These are phyloP conservation scores for Beauveria australis DNA, from an alignment of 2,329 filamentous ascomycete species.

Conservation along the genomic window DNA sequence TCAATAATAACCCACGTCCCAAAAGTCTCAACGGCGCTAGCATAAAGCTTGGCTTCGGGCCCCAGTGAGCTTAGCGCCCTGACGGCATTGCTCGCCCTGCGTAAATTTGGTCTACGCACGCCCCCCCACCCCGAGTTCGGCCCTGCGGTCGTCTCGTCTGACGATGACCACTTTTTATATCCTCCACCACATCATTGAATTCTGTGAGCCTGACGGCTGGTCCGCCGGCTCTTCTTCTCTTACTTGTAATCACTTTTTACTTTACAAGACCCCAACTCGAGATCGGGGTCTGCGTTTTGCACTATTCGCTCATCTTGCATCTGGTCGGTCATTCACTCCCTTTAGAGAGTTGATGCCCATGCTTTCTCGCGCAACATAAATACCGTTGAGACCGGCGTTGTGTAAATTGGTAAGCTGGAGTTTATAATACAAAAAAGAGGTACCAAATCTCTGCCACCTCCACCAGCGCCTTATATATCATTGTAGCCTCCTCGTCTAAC, in stretches of 20 bases:
- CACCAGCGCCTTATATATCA: not conserved
- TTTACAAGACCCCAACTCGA: too few species aligned
- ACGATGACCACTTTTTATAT: not conserved
- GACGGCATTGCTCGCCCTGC: not conserved
- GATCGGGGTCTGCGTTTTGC: too few species aligned
- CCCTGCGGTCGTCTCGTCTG: not conserved
- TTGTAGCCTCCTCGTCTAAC: too few species aligned
- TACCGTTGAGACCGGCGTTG: too few species aligned
- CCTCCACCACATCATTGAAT: not conserved
- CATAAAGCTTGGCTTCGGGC: not conserved
- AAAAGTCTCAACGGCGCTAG: not conserved
- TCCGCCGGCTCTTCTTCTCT: too few species aligned
- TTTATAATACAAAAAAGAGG: not conserved
- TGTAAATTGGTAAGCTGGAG: not conserved
- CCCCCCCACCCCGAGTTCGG: not conserved
- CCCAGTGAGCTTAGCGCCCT: not conserved
- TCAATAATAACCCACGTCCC: too few species aligned
- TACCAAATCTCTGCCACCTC: not conserved
- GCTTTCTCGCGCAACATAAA: not conserved
- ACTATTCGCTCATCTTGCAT: too few species aligned
- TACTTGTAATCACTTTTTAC: too few species aligned
- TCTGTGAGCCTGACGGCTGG: too few species aligned
- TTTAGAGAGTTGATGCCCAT: not conserved
- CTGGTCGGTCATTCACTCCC: not conserved
- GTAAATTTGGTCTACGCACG: not conserved